Base-by-base conservation (phyloP, 805 yeast genomes). In the Lachancea meyersii region DNA sequence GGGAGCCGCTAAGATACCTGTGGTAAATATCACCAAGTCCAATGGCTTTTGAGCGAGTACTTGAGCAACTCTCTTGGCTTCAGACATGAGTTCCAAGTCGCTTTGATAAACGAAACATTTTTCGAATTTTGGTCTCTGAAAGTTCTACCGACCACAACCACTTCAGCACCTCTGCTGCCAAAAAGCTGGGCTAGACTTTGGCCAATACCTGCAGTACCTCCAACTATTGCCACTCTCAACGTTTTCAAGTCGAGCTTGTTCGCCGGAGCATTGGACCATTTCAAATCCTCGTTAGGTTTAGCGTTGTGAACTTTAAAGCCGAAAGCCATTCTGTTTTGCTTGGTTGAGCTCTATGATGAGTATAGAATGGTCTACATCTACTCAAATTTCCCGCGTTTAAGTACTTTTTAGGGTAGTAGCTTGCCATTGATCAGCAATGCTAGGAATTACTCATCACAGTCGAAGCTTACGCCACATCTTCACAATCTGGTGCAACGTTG, bases 191-290 rank as follows among this genome's bases (percentile, higher is more conserved):
- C 47, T 16, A 68, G 46, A 1, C 69, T 60, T n/a, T 65, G 56
- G 1, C 71, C 72, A 3, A 67, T 41, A 2, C 71, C 72, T 41
- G 64, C 64, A 1, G 71, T 67, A 10, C 72, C 72, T 26, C 71
- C 72, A 34, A 68, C 48, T 14, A 65, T 40, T 3, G 54, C 51
- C 5, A 57, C 57, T 17, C 55, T 54, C 16, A 51, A 20, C 10
- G 20, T 13, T 16, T 21, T 27, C 5, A 40, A 19, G 4, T 39
- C 38, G 8, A 41, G 33, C 13, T 38, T 33, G 18, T 31, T 19
- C 3, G 39, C 21, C 11, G 31, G 21, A 16, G 26, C 39, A 17
- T 35, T 35, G 31, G 20, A 14, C 31, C 39, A 35, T 16, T 17
- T 23, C 22, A 35, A 16, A 16, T 26, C 14, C 21, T 35, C 26